Evolutionary conservation across 1,139 yeast genomes (phyloP).

Genomic region (Saccharomyces hybrid): DNA sequence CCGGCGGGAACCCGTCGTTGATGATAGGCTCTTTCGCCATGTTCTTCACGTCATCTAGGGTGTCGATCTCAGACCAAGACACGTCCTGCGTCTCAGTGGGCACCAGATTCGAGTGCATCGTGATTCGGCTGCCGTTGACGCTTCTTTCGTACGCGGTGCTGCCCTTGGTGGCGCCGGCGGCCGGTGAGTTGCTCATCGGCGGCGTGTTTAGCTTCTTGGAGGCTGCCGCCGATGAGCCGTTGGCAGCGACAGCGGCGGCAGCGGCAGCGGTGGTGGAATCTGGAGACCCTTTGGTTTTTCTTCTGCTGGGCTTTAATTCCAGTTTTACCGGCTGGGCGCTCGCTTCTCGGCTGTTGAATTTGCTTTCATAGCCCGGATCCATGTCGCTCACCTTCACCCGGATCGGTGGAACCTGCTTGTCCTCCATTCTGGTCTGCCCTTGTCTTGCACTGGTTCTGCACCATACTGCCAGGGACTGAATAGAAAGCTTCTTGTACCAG

Average conservation of each 20-base stretch:
- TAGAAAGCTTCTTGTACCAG: too few species aligned
- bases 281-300: neutral
- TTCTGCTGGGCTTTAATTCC: neutral
- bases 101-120: neutral
- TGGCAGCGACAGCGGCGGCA: too few species aligned
- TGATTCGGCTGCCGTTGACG: neutral
- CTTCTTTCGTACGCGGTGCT: neutral
- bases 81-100: conserved; percentile 44
- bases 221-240: neutral
- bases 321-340: neutral
- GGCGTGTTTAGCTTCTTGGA: neutral
- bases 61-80: conserved; percentile 84
- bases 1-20: conserved; percentile 45
- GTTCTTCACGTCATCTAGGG: conserved; percentile 68
- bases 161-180: neutral
- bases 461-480: too few species aligned
- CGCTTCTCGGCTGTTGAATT: neutral
- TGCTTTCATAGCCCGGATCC: neutral
- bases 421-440: neutral
- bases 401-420: neutral
- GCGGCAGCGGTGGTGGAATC: neutral
- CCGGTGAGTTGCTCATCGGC: neutral
- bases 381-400: neutral
- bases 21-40: conserved; percentile 55
- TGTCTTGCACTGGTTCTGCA: too few species aligned